Evolutionary conservation across 345 rosid species (phyloP).

Genomic region (Brassica incana): DNA sequence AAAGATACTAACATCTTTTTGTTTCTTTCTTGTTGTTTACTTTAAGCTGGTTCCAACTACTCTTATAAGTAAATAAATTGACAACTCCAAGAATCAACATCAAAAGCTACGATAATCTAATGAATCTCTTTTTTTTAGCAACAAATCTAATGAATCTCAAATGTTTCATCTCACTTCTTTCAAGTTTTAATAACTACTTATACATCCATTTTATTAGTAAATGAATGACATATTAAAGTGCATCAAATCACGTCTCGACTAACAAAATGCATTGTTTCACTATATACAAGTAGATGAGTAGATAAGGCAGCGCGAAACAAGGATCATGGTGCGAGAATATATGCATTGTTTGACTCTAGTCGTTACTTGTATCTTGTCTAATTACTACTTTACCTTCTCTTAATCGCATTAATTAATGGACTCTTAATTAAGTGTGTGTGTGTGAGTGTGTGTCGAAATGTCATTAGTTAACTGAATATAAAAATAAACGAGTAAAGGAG

Average conservation of each 20-base stretch:
- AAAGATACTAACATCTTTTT: not conserved
- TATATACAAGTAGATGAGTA: slow-evolving; percentile 1
- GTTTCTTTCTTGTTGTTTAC: slow-evolving; percentile 4
- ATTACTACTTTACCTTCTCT: not conserved
- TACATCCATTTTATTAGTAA: not conserved
- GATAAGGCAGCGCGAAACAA: slow-evolving; percentile 37
- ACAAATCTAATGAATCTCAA: not conserved
- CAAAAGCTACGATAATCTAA: not conserved
- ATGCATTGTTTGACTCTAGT: slow-evolving; percentile 36
- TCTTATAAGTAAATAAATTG: not conserved
- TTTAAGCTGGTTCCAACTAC: slow-evolving; percentile 2
- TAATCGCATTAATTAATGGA: not conserved
- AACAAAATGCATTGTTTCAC: not conserved
- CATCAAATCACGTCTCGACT: not conserved
- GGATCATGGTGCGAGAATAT: slow-evolving; percentile 41
- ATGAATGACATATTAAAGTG: not conserved
- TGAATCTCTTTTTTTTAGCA: no score
- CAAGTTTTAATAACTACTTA: not conserved
- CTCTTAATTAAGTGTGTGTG: not conserved
- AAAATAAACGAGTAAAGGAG: not conserved
- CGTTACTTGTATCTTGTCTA: not conserved
- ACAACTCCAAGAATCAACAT: slow-evolving; percentile 13
- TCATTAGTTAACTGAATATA: not conserved
- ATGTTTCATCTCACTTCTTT: not conserved
- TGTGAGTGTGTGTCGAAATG: not conserved